phyloP scores from a whole-genome alignment of 225 moss, liverwort and hornwort genomes.

The Antitrichia curtipendula region DNA sequence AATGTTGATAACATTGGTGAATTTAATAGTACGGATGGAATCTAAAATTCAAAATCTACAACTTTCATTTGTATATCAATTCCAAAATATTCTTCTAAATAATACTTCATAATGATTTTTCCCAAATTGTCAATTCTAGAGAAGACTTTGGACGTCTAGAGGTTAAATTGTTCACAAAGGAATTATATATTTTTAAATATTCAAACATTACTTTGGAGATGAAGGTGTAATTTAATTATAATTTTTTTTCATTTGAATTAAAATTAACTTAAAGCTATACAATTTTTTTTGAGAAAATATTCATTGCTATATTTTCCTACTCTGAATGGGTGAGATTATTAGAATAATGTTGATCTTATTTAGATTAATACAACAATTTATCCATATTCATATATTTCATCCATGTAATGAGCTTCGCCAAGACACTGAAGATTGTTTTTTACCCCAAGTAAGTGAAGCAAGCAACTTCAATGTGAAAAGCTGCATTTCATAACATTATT shows the following conservation, averaged over 20 bases:
- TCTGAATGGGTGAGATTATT: neutral
- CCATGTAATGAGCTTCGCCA: rapidly evolving
- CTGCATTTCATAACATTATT: neutral
- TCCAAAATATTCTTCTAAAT: too few relatives aligned
- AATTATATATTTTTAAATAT: neutral
- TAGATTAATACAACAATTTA: neutral
- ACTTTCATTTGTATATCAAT: too few relatives aligned
- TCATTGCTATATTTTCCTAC: rapidly evolving
- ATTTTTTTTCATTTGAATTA: neutral
- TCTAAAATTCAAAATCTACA: too few relatives aligned
- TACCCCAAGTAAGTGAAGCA: neutral
- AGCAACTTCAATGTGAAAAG: rapidly evolving
- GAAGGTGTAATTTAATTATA: neutral
- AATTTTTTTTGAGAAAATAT: rapidly evolving
- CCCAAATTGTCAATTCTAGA: too few relatives aligned
- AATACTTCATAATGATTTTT: too few relatives aligned
- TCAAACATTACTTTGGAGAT: neutral
- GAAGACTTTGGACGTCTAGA: too few relatives aligned
- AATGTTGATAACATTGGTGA: too few relatives aligned
- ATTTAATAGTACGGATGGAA: too few relatives aligned
- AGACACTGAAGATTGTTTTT: neutral
- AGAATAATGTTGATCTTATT: rapidly evolving
- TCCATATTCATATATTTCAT: neutral
- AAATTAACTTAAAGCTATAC: neutral
- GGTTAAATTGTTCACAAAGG: rapidly evolving